Conservation (phyloP, 2,329 filamentous ascomycete genomes). For the Aureobasidium musti region DNA sequence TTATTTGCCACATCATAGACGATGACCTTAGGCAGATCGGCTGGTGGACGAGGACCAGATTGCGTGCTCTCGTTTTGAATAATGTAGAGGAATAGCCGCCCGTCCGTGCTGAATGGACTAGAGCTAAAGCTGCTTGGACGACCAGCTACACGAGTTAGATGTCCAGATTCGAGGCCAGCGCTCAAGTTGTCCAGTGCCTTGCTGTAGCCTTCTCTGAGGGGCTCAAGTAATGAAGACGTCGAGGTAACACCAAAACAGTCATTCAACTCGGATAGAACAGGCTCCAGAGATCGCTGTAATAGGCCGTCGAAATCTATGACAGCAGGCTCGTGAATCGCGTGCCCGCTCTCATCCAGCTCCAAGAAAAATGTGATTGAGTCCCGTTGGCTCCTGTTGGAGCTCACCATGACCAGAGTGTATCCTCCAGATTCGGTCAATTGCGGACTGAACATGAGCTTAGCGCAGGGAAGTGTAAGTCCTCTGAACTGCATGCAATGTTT, state of each 20-base stretch:
- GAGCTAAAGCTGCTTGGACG: background rate
- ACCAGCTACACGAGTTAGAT: background rate
- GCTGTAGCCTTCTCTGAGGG: background rate
- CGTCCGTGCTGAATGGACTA: background rate
- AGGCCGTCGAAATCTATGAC: background rate
- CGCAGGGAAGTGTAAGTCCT: background rate
- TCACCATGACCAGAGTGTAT: background rate
- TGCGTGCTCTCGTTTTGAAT: slow-evolving; percentile 3
- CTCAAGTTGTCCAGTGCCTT: background rate
- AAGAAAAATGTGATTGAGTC: background rate
- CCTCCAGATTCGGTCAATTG: background rate
- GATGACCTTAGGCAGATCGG: background rate
- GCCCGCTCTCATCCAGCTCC: background rate
- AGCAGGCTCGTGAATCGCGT: background rate
- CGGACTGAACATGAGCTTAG: background rate
- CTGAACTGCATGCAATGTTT: background rate
- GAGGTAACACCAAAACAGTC: background rate
- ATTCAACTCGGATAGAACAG: background rate
- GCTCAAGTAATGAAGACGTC: background rate
- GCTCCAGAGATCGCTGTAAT: background rate
- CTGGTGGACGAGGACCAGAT: background rate
- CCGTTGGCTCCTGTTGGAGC: background rate
- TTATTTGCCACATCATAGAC: slow-evolving; percentile 3
- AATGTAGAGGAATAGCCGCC: background rate
- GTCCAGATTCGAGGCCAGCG: background rate